Conservation (phyloP, 306 rosid genomes). For the Castanea mollissima region DNA sequence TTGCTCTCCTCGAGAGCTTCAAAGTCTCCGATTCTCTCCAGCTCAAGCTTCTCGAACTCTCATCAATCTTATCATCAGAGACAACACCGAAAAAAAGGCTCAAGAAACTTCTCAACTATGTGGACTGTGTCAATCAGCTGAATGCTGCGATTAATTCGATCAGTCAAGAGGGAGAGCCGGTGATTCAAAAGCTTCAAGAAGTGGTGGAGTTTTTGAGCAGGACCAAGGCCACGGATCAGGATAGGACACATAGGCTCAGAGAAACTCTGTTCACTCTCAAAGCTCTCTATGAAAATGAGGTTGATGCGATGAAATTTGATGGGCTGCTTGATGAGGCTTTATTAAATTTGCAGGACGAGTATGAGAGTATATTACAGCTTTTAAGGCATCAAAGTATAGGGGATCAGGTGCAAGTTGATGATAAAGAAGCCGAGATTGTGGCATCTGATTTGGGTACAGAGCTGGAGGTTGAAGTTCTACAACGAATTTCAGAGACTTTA, state of each 20-base stretch:
- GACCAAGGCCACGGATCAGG: constrained; percentile 69
- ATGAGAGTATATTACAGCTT: constrained; percentile 48
- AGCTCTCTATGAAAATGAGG: constrained; percentile 70
- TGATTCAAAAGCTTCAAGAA: constrained; percentile 80
- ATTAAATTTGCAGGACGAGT: constrained; percentile 76
- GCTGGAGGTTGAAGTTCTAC: constrained; percentile 53
- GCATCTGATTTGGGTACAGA: constrained; percentile 51
- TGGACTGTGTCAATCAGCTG: constrained; percentile 57
- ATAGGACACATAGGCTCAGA: constrained; percentile 51
- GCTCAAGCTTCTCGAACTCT: constrained; percentile 37
- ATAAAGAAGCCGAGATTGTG: constrained; percentile 9
- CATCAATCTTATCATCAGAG: constrained; percentile 34
- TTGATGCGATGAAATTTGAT: constrained; percentile 74
- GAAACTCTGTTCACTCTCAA: constrained; percentile 69
- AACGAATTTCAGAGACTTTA: constrained; percentile 52
- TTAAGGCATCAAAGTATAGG: constrained; percentile 45
- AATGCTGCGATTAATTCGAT: constrained; percentile 43
- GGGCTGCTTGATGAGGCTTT: constrained; percentile 78
- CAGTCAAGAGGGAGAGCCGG: constrained; percentile 62
- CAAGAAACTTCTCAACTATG: constrained; percentile 45
- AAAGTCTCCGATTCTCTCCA: constrained; percentile 58
- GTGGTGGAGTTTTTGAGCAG: constrained; percentile 90
- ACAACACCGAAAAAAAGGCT: constrained; percentile 31
- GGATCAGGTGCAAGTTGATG: constrained; percentile 8
- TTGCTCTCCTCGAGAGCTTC: constrained; percentile 53